These are phyloP conservation scores for Trichoderma gamsii DNA, from an alignment of 495 filamentous ascomycete genomes.

Conservation along the genomic window DNA sequence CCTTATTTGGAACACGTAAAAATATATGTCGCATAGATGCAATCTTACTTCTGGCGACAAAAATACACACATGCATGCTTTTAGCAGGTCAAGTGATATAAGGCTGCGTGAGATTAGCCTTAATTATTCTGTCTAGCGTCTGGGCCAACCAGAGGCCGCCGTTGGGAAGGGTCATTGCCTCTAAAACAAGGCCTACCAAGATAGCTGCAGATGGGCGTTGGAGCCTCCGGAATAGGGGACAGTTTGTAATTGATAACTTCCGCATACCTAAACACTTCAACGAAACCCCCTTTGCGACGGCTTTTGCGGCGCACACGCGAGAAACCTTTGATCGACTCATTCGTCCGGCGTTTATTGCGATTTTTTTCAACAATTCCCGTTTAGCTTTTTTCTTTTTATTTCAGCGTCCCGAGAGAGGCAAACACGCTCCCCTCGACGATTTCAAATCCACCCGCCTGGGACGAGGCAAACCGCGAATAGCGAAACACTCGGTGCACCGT, in stretches of 20 bases:
- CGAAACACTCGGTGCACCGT: conserved; percentile 15
- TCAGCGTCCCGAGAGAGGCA: background rate
- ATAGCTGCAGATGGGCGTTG: conserved; percentile 10
- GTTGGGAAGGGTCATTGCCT: background rate
- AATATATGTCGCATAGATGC: background rate
- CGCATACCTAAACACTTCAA: background rate
- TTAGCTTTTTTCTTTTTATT: background rate
- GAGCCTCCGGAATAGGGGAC: conserved; percentile 10
- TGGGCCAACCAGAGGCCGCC: conserved; percentile 8
- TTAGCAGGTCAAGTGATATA: background rate
- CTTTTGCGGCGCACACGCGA: background rate
- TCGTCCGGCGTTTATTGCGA: background rate
- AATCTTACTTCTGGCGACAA: background rate
- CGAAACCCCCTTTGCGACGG: background rate
- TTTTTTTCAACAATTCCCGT: background rate
- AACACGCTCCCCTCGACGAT: background rate
- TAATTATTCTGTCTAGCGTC: conserved; percentile 1
- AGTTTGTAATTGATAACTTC: conserved; percentile 11
- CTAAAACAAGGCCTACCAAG: conserved; percentile 3
- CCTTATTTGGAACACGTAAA: background rate
- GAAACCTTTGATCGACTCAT: background rate
- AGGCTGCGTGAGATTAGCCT: conserved; percentile 13
- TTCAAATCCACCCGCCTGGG: background rate
- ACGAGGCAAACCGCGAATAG: background rate
- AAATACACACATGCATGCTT: background rate